A percentile compares a stretch with the other conserved stretches of the same genome.
These are phyloP conservation scores for Ogataea sp. DNA, from an alignment of 805 yeast genomes.

Conservation along the genomic window DNA sequence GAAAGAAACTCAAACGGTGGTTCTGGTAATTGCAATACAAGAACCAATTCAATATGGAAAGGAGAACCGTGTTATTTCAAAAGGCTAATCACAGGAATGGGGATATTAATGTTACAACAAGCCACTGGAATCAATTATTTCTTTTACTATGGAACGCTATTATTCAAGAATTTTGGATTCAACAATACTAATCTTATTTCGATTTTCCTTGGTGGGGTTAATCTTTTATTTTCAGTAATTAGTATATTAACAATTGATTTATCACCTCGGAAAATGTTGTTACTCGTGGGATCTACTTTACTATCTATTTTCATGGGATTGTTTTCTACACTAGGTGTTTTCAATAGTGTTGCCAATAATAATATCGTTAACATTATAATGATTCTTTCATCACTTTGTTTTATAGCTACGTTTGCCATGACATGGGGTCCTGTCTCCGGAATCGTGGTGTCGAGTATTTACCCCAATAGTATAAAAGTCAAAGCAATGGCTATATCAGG, in stretches of 20 bases:
- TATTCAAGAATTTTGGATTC: constrained; percentile 45
- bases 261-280: constrained; percentile 37
- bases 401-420: constrained; percentile 56
- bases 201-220: constrained; percentile 45
- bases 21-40: neutral
- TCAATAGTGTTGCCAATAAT: constrained; percentile 26
- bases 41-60: constrained; percentile 8
- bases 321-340: constrained; percentile 50
- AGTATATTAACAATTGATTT: constrained; percentile 41
- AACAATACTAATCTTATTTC: constrained; percentile 48
- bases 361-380: no score
- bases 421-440: constrained; percentile 74
- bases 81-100: constrained; percentile 22
- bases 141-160: constrained; percentile 57
- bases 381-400: constrained; percentile 51
- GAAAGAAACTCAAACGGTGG: constrained; percentile 3
- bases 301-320: constrained; percentile 46
- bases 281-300: constrained; percentile 39
- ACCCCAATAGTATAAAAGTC: constrained; percentile 52
- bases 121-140: constrained; percentile 61
- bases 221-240: constrained; percentile 42
- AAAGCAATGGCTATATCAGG: constrained; percentile 49
- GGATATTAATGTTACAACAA: constrained; percentile 31
- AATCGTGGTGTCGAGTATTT: constrained; percentile 56
- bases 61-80: constrained; percentile 23